A percentile compares a stretch with the other conserved stretches of the same genome.
Evolutionary conservation across 2,329 filamentous ascomycete genomes (phyloP).

Genomic region (Hansfordia pulvinata): DNA sequence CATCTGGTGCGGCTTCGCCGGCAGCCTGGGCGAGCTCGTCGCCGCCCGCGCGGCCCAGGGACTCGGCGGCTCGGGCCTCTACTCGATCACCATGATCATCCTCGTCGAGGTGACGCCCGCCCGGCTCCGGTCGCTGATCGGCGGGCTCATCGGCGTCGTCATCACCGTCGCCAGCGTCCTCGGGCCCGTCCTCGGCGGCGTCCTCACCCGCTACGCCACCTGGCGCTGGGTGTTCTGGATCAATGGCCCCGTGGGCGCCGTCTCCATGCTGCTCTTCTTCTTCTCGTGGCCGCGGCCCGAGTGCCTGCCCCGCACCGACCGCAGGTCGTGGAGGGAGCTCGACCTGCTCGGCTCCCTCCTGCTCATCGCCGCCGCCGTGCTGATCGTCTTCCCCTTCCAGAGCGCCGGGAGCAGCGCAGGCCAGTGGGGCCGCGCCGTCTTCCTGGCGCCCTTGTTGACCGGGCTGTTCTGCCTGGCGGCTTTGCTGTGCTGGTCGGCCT

Average conservation of each 20-base stretch:
- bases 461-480: constrained; percentile 20
- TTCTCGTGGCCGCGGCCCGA: constrained; percentile 33
- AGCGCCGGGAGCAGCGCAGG: constrained; percentile 23
- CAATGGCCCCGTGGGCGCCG: constrained; percentile 36
- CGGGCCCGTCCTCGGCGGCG: constrained; percentile 36
- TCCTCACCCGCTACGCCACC: constrained; percentile 31
- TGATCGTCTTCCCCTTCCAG: constrained; percentile 46
- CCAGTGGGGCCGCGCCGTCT: constrained; percentile 27
- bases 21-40: constrained; percentile 30
- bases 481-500: constrained; percentile 25
- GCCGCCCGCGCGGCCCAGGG: constrained; percentile 35
- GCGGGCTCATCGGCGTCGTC: constrained; percentile 31
- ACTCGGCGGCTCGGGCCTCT: constrained; percentile 37
- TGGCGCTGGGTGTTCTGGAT: constrained; percentile 48
- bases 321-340: constrained; percentile 31
- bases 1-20: constrained; percentile 35
- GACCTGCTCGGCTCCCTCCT: constrained; percentile 40
- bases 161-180: constrained; percentile 33
- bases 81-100: constrained; percentile 41
- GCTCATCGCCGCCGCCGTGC: constrained; percentile 35
- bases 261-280: constrained; percentile 31
- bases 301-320: constrained; percentile 22
- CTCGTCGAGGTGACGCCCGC: constrained; percentile 33
- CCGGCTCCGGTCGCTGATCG: constrained; percentile 26
- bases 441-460: constrained; percentile 25